phyloP scores from a whole-genome alignment of 2,329 filamentous ascomycete species.

The Sclerotinia trifoliorum region DNA sequence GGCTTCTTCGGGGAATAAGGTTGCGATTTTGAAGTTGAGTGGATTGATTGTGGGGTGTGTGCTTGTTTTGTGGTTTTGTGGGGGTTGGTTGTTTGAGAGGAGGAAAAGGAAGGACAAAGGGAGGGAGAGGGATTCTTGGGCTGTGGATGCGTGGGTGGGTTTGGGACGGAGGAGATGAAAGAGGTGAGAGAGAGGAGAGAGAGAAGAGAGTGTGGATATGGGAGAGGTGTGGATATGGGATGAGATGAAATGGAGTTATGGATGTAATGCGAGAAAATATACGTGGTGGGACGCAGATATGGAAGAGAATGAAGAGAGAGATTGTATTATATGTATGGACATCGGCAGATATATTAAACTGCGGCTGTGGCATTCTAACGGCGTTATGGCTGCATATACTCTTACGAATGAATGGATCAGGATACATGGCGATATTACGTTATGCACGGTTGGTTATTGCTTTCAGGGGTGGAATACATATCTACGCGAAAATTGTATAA shows the following conservation, averaged over 20 bases:
- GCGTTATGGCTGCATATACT: conserved; percentile 30
- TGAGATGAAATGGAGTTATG: neutral
- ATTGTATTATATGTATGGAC: conserved; percentile 30
- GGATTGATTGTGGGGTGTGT: conserved; percentile 75
- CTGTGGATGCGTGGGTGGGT: too few relatives aligned
- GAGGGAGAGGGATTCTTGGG: neutral
- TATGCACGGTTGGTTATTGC: neutral
- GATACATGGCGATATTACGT: neutral
- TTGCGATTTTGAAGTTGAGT: conserved; percentile 85
- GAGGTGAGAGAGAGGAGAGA: too few relatives aligned
- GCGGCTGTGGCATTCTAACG: conserved; percentile 34
- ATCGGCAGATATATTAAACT: conserved; percentile 28
- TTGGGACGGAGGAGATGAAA: neutral
- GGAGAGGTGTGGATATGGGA: too few relatives aligned
- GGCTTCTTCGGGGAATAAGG: conserved; percentile 86
- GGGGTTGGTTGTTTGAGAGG: conserved; percentile 37
- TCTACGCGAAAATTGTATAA: conserved; percentile 11
- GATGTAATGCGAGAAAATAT: neutral
- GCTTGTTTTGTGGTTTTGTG: conserved; percentile 66
- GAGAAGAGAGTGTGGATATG: neutral
- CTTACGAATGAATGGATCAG: neutral
- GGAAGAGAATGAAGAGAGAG: conserved; percentile 13
- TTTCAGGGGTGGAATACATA: neutral
- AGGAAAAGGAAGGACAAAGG: neutral
- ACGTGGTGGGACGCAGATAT: neutral